phyloP scores from a whole-genome alignment of 2,329 filamentous ascomycete genomes.

The Zasmidium angulare region DNA sequence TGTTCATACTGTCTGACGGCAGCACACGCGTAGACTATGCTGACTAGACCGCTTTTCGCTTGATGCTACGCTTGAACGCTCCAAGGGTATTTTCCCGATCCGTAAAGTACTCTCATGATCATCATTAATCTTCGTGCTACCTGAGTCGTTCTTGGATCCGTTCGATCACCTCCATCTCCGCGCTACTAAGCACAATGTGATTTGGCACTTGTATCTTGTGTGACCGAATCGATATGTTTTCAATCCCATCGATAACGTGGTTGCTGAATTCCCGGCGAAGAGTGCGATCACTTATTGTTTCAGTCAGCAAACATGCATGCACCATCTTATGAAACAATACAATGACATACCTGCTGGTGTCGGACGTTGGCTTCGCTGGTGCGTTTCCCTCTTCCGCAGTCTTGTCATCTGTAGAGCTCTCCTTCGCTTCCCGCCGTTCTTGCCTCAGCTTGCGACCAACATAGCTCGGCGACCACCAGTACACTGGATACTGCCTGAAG shows the following conservation, averaged over 20 bases:
- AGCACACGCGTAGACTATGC: not conserved
- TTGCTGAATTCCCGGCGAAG: slow-evolving; percentile 22
- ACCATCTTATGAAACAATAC: not conserved
- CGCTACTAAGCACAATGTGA: slow-evolving; percentile 35
- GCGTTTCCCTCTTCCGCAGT: slow-evolving; percentile 13
- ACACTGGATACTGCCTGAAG: slow-evolving; percentile 47
- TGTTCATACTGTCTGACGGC: not conserved
- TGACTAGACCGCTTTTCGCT: not conserved
- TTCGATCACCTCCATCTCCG: slow-evolving; percentile 39
- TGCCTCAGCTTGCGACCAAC: slow-evolving; percentile 32
- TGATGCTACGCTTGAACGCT: not conserved
- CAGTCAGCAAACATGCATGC: not conserved
- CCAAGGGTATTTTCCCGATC: too few species aligned
- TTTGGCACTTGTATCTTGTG: slow-evolving; percentile 37
- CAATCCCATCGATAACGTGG: slow-evolving; percentile 15
- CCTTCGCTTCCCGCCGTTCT: slow-evolving; percentile 17
- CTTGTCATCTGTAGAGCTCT: slow-evolving; percentile 11
- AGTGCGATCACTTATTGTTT: slow-evolving; percentile 16
- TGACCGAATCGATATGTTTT: slow-evolving; percentile 35
- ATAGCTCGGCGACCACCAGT: slow-evolving; percentile 50
- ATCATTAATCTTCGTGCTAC: not conserved
- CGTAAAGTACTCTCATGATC: too few species aligned
- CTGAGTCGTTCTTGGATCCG: slow-evolving; percentile 31
- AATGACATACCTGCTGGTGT: slow-evolving; percentile 20
- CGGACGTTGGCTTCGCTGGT: slow-evolving; percentile 8